phyloP scores from a whole-genome alignment of 2,329 filamentous ascomycete species.

The Elsinoe batatas region DNA sequence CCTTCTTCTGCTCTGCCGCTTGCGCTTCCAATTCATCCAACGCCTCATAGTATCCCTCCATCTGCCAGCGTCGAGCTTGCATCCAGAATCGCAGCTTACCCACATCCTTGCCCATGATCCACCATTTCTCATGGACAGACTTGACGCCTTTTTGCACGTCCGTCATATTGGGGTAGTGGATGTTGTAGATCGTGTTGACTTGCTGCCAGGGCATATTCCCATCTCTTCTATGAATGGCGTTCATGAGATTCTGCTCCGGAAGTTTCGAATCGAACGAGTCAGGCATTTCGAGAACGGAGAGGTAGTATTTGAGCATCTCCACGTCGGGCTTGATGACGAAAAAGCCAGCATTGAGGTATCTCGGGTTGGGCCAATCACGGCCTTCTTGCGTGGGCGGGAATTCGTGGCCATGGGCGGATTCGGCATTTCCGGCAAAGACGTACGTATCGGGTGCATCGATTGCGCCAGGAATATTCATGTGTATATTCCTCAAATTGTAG shows the following conservation, averaged over 20 bases:
- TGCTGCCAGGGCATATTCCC: constrained; percentile 35
- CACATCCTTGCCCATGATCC: constrained; percentile 23
- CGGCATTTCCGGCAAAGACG: constrained; percentile 25
- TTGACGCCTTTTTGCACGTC: constrained; percentile 29
- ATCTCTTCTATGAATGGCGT: constrained; percentile 27
- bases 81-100: constrained; percentile 26
- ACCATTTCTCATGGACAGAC: constrained; percentile 34
- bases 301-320: constrained; percentile 25
- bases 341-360: constrained; percentile 28
- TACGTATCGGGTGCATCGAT: constrained; percentile 19
- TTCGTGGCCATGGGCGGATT: constrained; percentile 24
- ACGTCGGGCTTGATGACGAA: constrained; percentile 25
- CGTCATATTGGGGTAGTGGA: constrained; percentile 27
- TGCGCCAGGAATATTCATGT: constrained; percentile 12
- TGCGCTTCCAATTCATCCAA: constrained; percentile 18
- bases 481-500: constrained; percentile 15
- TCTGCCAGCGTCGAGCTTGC: constrained; percentile 24
- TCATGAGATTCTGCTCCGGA: constrained; percentile 30
- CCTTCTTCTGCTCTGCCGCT: background rate
- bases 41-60: constrained; percentile 30
- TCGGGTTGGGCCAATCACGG: constrained; percentile 21
- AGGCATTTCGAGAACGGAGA: constrained; percentile 22
- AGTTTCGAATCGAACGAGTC: constrained; percentile 26
- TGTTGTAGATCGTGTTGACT: constrained; percentile 30
- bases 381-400: constrained; percentile 24